These are phyloP conservation scores for Yamadazyma friedrichii DNA, from an alignment of 1,139 yeast species.

Conservation along the genomic window DNA sequence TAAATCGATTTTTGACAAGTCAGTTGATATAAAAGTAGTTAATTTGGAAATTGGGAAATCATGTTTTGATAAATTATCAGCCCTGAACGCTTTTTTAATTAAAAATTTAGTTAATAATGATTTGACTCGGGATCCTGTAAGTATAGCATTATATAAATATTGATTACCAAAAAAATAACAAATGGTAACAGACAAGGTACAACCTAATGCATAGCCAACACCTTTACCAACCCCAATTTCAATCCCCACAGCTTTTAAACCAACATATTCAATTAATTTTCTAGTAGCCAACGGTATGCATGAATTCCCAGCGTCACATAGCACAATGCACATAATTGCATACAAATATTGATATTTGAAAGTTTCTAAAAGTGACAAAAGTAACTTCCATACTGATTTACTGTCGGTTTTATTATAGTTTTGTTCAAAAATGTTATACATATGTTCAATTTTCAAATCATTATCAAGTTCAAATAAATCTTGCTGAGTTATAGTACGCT, in stretches of 20 bases:
- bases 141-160: conserved; percentile 24
- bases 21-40: conserved; percentile 50
- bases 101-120: conserved; percentile 67
- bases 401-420: conserved; percentile 26
- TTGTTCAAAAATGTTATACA: conserved; percentile 30
- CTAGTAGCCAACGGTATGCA: conserved; percentile 30
- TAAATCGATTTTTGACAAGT: conserved; percentile 34
- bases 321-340: conserved; percentile 22
- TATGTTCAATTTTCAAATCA: conserved; percentile 29
- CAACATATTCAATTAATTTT: conserved; percentile 28
- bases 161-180: conserved; percentile 31
- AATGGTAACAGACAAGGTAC: conserved; percentile 42
- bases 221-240: conserved; percentile 27
- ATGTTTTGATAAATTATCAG: conserved; percentile 58
- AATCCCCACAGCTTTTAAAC: conserved; percentile 23
- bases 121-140: conserved; percentile 61
- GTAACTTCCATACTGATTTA: too few species aligned
- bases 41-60: conserved; percentile 64
- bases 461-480: conserved; percentile 59
- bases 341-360: conserved; percentile 28
- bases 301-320: conserved; percentile 24
- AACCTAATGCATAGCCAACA: conserved; percentile 44
- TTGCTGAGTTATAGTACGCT: conserved; percentile 60
- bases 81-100: conserved; percentile 62
- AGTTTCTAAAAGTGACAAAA: conserved; percentile 20